A percentile compares a stretch with the other conserved stretches of the same genome.
phyloP scores from a whole-genome alignment of 2,329 filamentous ascomycete species.

The Fusarium sp. region DNA sequence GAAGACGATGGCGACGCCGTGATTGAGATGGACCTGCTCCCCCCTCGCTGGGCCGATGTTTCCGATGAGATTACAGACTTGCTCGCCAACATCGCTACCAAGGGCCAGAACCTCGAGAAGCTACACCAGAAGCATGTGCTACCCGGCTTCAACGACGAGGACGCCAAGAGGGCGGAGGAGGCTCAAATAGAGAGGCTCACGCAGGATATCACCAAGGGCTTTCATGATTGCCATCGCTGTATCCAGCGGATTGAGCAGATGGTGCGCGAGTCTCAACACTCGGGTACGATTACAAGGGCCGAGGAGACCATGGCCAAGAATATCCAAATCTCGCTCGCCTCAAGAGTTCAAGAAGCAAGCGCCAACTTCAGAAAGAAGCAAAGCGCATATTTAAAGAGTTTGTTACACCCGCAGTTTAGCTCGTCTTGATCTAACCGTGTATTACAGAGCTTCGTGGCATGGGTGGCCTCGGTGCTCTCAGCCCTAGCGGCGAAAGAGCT shows the following conservation, averaged over 20 bases:
- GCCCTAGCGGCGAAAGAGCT: constrained; percentile 60
- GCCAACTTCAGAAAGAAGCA: constrained; percentile 96
- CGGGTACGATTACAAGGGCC: constrained; percentile 75
- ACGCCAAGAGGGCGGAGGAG: constrained; percentile 85
- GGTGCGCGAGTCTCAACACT: constrained; percentile 79
- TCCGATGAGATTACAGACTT: constrained; percentile 91
- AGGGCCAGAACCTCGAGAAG: constrained; percentile 85
- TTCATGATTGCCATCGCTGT: constrained; percentile 87
- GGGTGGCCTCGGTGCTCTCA: constrained; percentile 63
- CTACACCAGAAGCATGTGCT: constrained; percentile 97
- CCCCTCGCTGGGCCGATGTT: constrained; percentile 93
- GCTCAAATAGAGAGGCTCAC: constrained; percentile 88
- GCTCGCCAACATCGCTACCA: constrained; percentile 79
- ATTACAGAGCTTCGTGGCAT: constrained; percentile 75
- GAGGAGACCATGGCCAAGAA: constrained; percentile 97
- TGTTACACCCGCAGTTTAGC: constrained; percentile 23
- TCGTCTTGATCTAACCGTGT: constrained; percentile 5
- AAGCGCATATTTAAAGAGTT: constrained; percentile 93
- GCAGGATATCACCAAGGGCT: constrained; percentile 85
- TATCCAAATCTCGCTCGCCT: constrained; percentile 88
- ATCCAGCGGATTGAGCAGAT: constrained; percentile 89
- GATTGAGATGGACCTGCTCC: constrained; percentile 97
- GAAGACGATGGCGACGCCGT: constrained; percentile 90
- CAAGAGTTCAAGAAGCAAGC: constrained; percentile 89
- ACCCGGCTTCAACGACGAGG: constrained; percentile 95